A percentile compares a stretch with the other conserved stretches of the same genome.
phyloP scores from a whole-genome alignment of 495 filamentous ascomycete species.

The Podospora comata region DNA sequence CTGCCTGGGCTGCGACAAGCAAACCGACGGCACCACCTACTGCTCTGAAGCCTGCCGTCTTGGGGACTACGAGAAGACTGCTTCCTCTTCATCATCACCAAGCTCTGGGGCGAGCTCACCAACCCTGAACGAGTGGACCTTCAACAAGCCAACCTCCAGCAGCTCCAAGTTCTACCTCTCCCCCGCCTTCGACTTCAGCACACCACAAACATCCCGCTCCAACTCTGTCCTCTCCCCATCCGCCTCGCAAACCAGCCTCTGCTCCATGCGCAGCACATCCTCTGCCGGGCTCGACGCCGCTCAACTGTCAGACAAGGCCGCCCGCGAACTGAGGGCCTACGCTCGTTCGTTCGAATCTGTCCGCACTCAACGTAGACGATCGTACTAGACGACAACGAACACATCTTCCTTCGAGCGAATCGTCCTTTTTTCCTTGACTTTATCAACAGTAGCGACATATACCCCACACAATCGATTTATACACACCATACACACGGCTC shows the following conservation, averaged over 20 bases:
- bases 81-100: slow-evolving; percentile 39
- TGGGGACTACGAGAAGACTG: slow-evolving; percentile 76
- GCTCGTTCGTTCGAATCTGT: slow-evolving; percentile 83
- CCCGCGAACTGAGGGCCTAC: slow-evolving; percentile 79
- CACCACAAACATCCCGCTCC: slow-evolving; percentile 41
- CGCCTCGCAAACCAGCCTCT: slow-evolving; percentile 80
- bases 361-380: slow-evolving; percentile 54
- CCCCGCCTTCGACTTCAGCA: slow-evolving; percentile 67
- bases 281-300: slow-evolving; percentile 52
- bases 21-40: slow-evolving; percentile 76
- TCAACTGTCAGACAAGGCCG: slow-evolving; percentile 68
- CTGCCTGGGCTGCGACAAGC: slow-evolving; percentile 91
- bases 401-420: slow-evolving; percentile 22
- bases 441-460: slow-evolving; percentile 24
- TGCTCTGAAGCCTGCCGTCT: slow-evolving; percentile 92
- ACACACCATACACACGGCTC: slow-evolving; percentile 28
- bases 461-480: slow-evolving; percentile 36
- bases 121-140: slow-evolving; percentile 44
- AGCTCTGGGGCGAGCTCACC: slow-evolving; percentile 57
- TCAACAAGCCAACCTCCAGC: slow-evolving; percentile 32
- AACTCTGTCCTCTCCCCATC: slow-evolving; percentile 64
- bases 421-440: slow-evolving; percentile 3
- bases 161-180: slow-evolving; percentile 62
- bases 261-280: slow-evolving; percentile 66
- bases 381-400: slow-evolving; percentile 28